Base-by-base conservation (phyloP, 1,284 basidiomycete species). In the Violaceomyces palustris region DNA sequence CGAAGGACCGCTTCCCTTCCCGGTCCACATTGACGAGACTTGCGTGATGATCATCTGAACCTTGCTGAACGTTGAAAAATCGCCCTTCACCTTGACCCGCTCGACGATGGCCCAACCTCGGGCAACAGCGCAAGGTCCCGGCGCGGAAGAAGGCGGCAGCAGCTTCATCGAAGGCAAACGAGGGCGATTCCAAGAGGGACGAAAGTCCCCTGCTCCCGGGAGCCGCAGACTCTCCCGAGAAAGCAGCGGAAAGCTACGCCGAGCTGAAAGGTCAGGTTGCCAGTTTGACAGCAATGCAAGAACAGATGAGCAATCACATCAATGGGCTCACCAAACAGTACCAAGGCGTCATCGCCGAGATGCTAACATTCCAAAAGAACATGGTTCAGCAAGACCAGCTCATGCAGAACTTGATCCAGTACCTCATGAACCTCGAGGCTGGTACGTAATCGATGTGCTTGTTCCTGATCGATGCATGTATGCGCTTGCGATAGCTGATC, bases 91-190 rank as follows among this genome's bases (percentile, higher is more conserved):
- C n/a, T n/a, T n/a, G n/a, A n/a, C n/a, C n/a, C n/a, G n/a, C n/a
- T n/a, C n/a, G n/a, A n/a, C n/a, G n/a, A n/a, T n/a, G n/a, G n/a
- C n/a, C 44, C 77, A 91, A n/a, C n/a, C n/a, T n/a, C n/a, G n/a
- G n/a, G n/a, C n/a, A n/a, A n/a, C 33, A 91, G 76, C 85, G 90
- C 59, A 93, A 93, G 75, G 85, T 87, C 12, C 88, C 88, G 4
- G 66, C 35, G n/a, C n/a, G n/a, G n/a, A 42, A 69, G 73, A 43
- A 75, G 82, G 18, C 79, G 81, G 58, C 65, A 71, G 22, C 82
- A 80, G 67, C 73, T 84, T 48, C 78, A 81, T 18, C 14, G 18
- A 56, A 35, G 31, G 33, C 15, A 12, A 21, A 28, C 14, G 12
- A 6, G 24, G 38, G 33, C 22, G 55, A 52, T 23, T 26, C 32